Evolutionary conservation across 2,329 filamentous ascomycete genomes (phyloP), one percentile per base, ranked within the genome.

Genomic region (Colletotrichum gloeosporioides): DNA sequence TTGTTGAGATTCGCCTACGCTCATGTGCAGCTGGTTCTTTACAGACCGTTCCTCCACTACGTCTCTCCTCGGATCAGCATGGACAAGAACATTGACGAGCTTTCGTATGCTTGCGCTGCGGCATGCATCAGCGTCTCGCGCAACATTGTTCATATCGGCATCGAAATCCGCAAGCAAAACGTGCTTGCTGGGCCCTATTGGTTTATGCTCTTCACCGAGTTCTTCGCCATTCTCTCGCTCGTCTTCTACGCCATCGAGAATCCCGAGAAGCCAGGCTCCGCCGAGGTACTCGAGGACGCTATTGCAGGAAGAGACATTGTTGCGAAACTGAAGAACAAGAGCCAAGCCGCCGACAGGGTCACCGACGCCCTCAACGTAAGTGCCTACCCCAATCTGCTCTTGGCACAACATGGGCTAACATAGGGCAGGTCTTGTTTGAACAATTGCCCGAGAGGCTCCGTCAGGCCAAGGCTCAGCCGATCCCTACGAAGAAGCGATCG

Each of bases 311-410:
- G 95, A 81, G 93, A 96, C 78, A 95, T 96, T 77, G 91, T 99
- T 76, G 92, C 93, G 67, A 93, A 92, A 18, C 89, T 99, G 74
- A 94, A 96, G 4, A 93, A 94, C 80, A 93, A 94, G 80, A 98
- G 96, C 82, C 90, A 98, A 89, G 96, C 96, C 44, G 97, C 97
- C 4, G 95, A 98, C 82, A 90, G 95, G 77, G 97, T 98, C 81
- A 95, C 95, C 2, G 90, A 89, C 62, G 94, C 95, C 55, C 89
- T 99, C 32, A 91, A 92, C 82, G 95, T 96, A 89, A 84, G 92
- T 86, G 6, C 57, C 36, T 18, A 29, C 59, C 34, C 29, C 36
- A 49, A 49, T 25, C 27, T 12, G 10, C 9, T 29, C 53, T 39
- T 53, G n/a, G 44, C 63, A 36, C 39, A 27, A 49, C 15, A 31